Percentiles rank a stretch among this genome's conserved stretches.
phyloP scores from a whole-genome alignment of 495 filamentous ascomycete species.

The Astrocystis sublimbata region DNA sequence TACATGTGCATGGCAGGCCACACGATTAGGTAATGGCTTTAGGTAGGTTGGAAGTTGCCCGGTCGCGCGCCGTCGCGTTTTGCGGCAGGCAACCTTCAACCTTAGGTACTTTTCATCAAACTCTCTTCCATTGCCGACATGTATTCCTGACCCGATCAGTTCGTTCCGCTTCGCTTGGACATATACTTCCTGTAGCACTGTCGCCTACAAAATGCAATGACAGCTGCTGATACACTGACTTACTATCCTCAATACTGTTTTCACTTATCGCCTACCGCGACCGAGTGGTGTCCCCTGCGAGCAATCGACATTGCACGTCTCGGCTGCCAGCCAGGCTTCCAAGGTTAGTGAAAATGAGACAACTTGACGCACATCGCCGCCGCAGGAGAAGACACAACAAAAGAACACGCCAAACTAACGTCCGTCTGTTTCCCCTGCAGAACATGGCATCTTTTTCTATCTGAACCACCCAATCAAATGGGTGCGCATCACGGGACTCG shows the following conservation, averaged over 20 bases:
- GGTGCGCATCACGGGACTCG: conserved; percentile 72
- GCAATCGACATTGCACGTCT: conserved; percentile 68
- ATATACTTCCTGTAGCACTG: conserved; percentile 18
- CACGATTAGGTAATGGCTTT: no score
- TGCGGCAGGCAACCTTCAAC: no score
- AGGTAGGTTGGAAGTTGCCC: no score
- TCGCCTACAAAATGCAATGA: conserved; percentile 54
- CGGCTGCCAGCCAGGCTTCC: conserved; percentile 59
- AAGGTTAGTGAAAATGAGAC: conserved; percentile 50
- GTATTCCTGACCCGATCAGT: conserved; percentile 14
- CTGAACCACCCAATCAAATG: conserved; percentile 89
- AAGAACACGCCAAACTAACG: not conserved
- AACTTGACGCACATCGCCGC: not conserved
- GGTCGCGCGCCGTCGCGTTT: no score
- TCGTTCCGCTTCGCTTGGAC: not conserved
- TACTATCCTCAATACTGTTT: conserved; percentile 85
- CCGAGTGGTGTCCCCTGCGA: conserved; percentile 78
- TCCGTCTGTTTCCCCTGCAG: conserved; percentile 41
- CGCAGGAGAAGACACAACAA: no score
- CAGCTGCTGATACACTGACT: conserved; percentile 32
- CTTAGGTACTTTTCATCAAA: no score
- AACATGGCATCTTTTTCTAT: conserved; percentile 74
- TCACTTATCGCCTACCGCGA: conserved; percentile 76
- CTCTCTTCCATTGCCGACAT: conserved; percentile 18
- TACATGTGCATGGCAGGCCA: no score